Base-by-base conservation (phyloP, 148 eudicot genomes). In the Tetragonia tetragonoides region DNA sequence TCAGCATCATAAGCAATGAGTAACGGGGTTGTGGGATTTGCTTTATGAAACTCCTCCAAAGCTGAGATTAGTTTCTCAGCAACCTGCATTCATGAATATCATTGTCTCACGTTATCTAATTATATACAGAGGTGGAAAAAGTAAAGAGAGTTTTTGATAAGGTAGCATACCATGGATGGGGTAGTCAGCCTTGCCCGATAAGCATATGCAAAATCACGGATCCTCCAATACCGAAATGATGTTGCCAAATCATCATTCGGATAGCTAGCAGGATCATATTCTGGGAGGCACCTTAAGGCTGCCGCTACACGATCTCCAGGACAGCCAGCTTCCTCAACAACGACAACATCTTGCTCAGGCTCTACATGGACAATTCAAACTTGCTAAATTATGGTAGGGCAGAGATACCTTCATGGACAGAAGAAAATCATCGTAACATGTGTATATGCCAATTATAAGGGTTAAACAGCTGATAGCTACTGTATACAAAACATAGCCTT, bases 131-230 rank as follows among this genome's bases (percentile, higher is more conserved):
- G n/a, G 37, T 74, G 20, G 49, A 41, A 67, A 68, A 67, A 59
- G 11, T 39, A 57, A 74, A 74, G 47, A 77, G 34, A 73, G 6
- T 59, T 62, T 38, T 8, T 54, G 20, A 60, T 21, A 18, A 68
- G 78, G 42, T 70, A 68, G 39, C 65, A 78, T 63, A 93, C 99
- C 86, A 79, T 87, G 65, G 97, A 89, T 66, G 99, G 99, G 76
- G 95, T 91, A 37, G 88, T 82, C 78, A 96, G 85, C 85, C 74
- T 85, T 37, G 95, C 80, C 81, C 89, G 85, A 83, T 96, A 96
- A 85, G 98, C 97, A 74, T 89, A 76, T 65, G 98, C 92, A 85
- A 85, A 96, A 88, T 96, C 98, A 78, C 98, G 92, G 76, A 96
- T 96, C 75, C 88, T 96, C 99, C 99, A 96, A 77, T 93, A 96